Conservation (phyloP, 805 yeast genomes). For the Candida vaughaniae region DNA sequence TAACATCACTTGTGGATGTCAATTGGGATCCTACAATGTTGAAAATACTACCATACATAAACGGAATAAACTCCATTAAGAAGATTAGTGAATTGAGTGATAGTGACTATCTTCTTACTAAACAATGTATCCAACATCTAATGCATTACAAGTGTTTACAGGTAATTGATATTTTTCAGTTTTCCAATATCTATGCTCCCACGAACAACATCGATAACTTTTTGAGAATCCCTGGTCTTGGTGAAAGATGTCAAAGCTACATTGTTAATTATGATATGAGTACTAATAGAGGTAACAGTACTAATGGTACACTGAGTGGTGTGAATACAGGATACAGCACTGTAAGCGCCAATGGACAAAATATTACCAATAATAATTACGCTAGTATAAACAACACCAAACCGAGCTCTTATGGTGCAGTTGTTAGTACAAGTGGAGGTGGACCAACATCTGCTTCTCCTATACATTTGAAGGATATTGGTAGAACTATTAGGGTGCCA, state of each 20-base stretch:
- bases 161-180: conserved; percentile 85
- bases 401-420: not conserved
- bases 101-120: conserved; percentile 74
- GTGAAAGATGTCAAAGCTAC: conserved; percentile 82
- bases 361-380: not conserved
- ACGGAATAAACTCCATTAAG: conserved; percentile 83
- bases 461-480: conserved; percentile 9
- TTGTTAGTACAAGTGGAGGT: not conserved
- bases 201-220: conserved; percentile 74
- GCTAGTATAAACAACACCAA: not conserved
- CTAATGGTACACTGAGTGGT: conserved; percentile 2
- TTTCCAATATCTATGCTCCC: conserved; percentile 83
- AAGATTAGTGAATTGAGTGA: conserved; percentile 76
- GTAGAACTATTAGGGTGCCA: conserved; percentile 41
- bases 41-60: conserved; percentile 77
- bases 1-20: conserved; percentile 73
- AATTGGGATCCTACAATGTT: conserved; percentile 98
- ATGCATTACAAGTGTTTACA: conserved; percentile 86
- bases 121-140: conserved; percentile 86
- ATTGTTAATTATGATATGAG: conserved; percentile 41
- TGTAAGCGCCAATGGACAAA: not conserved
- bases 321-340: conserved; percentile 1
- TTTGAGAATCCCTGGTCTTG: conserved; percentile 59
- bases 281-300: conserved; percentile 4
- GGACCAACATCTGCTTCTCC: conserved; percentile 11